Conservation (phyloP, 1,284 basidiomycete species). For the Malassezia slooffiae region DNA sequence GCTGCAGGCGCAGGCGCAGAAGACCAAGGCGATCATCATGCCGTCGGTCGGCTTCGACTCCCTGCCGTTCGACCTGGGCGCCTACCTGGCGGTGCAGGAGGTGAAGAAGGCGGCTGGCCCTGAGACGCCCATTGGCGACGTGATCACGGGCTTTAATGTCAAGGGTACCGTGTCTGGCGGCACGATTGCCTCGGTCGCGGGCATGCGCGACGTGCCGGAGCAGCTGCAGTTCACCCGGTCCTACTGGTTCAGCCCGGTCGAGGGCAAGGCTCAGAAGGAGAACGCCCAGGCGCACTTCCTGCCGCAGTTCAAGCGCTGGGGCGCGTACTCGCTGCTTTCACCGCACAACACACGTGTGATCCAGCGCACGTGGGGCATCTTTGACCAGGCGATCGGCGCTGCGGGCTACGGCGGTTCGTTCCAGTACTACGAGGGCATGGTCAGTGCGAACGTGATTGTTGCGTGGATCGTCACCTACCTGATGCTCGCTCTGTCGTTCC, state of each 20-base stretch:
- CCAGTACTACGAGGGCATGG: constrained; percentile 62
- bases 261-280: constrained; percentile 19
- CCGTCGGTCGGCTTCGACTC: constrained; percentile 11
- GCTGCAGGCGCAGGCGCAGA: background rate
- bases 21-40: constrained; percentile 8
- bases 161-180: constrained; percentile 59
- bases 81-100: no score
- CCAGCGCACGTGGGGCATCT: constrained; percentile 65
- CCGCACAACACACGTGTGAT: constrained; percentile 58
- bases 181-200: constrained; percentile 55
- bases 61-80: constrained; percentile 7
- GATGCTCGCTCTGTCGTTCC: no score
- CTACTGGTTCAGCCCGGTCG: constrained; percentile 11
- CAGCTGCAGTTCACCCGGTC: no score
- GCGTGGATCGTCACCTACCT: constrained; percentile 45
- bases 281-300: constrained; percentile 49
- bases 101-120: no score
- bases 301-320: constrained; percentile 51
- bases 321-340: constrained; percentile 58
- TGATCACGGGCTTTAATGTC: constrained; percentile 48
- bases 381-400: constrained; percentile 48
- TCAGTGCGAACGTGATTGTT: constrained; percentile 49
- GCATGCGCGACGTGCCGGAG: constrained; percentile 47
- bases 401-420: constrained; percentile 51
- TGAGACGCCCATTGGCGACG: constrained; percentile 6